A percentile compares a stretch with the other conserved stretches of the same genome.
Evolutionary conservation across 75 land plant species (phyloP).

Genomic region (Pseudotsuga menziesii): DNA sequence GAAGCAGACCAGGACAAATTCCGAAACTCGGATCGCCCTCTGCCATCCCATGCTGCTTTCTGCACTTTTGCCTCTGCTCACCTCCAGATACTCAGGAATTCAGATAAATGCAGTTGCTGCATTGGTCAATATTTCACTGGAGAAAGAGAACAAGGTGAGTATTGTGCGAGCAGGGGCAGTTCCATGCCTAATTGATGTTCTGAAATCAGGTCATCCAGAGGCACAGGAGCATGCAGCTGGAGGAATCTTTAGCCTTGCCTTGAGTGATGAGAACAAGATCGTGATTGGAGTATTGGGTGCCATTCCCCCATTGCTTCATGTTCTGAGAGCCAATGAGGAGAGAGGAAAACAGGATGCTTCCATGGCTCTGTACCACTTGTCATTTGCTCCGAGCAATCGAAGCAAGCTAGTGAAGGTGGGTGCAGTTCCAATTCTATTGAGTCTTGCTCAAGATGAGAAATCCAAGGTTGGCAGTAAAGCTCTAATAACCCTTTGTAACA

Average conservation of each 20-base stretch:
- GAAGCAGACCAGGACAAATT: slow-evolving; percentile 36
- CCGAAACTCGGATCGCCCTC: slow-evolving; percentile 37
- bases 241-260: slow-evolving; percentile 65
- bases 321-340: slow-evolving; percentile 28
- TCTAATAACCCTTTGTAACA: slow-evolving; percentile 50
- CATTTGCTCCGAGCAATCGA: slow-evolving; percentile 33
- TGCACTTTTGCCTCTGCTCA: slow-evolving; percentile 35
- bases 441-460: slow-evolving; percentile 15
- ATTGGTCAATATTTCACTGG: slow-evolving; percentile 67
- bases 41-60: slow-evolving; percentile 51
- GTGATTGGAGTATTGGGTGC: slow-evolving; percentile 80
- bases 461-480: slow-evolving; percentile 34
- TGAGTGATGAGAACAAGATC: slow-evolving; percentile 76
- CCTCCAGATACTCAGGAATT: slow-evolving; percentile 15
- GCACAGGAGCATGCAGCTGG: slow-evolving; percentile 83
- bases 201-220: slow-evolving; percentile 39
- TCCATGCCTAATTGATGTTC: slow-evolving; percentile 53
- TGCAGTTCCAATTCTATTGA: slow-evolving; percentile 32
- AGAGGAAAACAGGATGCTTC: slow-evolving; percentile 71
- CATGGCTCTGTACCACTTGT: slow-evolving; percentile 74
- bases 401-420: slow-evolving; percentile 44
- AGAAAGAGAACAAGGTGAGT: slow-evolving; percentile 54
- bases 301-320: slow-evolving; percentile 61
- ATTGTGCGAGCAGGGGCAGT: slow-evolving; percentile 66
- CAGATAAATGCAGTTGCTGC: slow-evolving; percentile 34